phyloP scores from a whole-genome alignment of 345 rosid species.

The Eucalyptus erythrocorys region DNA sequence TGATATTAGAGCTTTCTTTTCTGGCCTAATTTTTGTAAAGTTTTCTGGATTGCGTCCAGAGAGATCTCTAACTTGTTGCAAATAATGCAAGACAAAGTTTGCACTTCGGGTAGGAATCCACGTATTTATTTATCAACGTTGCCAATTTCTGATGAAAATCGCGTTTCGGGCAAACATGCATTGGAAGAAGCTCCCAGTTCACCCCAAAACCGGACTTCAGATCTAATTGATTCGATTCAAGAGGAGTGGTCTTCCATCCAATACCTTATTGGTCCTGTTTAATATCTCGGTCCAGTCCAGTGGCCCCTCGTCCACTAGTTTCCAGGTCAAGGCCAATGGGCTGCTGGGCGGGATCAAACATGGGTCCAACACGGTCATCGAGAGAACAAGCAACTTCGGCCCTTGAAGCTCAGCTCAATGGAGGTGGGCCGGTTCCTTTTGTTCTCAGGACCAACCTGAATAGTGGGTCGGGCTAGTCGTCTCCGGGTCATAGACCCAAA shows the following conservation, averaged over 20 bases:
- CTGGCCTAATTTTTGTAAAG: accelerated
- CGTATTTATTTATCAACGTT: not conserved
- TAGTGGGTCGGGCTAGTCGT: not conserved
- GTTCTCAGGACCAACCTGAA: not conserved
- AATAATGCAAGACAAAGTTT: not conserved
- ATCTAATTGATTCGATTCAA: not conserved
- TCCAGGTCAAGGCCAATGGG: not conserved
- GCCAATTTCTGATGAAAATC: not conserved
- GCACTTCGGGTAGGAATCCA: not conserved
- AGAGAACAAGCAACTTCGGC: not conserved
- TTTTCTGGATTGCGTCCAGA: accelerated
- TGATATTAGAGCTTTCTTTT: accelerated
- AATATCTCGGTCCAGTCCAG: not conserved
- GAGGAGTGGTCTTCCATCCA: not conserved
- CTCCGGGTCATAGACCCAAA: not conserved
- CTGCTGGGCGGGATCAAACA: not conserved
- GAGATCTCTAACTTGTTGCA: not conserved
- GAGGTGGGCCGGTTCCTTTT: not conserved
- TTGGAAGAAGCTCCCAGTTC: not conserved
- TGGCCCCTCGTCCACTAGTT: not conserved
- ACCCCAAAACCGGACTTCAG: not conserved
- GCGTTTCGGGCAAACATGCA: accelerated
- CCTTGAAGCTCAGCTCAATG: not conserved
- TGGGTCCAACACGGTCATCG: not conserved
- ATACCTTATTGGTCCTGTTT: not conserved